Conservation (phyloP, 192 early-diverging fungal genomes). For the Coemansia sp. region DNA sequence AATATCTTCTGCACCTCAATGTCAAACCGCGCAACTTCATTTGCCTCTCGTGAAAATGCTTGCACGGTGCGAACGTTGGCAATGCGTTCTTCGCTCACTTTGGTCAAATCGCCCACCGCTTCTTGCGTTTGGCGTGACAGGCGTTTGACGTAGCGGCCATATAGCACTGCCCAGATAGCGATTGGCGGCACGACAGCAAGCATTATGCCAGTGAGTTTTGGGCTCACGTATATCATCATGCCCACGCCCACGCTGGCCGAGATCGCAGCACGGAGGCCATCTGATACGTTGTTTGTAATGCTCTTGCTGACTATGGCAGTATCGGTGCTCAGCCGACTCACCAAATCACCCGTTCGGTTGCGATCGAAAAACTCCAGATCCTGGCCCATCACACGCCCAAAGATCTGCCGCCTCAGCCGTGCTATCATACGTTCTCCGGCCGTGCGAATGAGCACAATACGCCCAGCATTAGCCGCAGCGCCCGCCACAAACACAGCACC, state of each 20-base stretch:
- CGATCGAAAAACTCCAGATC: conserved; percentile 65
- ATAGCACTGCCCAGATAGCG: conserved; percentile 64
- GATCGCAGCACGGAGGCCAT: conserved; percentile 63
- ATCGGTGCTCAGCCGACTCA: conserved; percentile 74
- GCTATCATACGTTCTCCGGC: conserved; percentile 61
- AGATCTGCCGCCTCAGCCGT: conserved; percentile 54
- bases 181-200: conserved; percentile 72
- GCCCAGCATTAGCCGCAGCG: conserved; percentile 57
- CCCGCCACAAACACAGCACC: conserved; percentile 55
- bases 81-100: conserved; percentile 65
- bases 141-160: conserved; percentile 63
- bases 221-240: conserved; percentile 70
- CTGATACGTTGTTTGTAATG: conserved; percentile 70
- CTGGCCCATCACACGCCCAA: conserved; percentile 56
- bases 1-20: conserved; percentile 40
- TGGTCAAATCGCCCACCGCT: conserved; percentile 63
- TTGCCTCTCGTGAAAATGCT: conserved; percentile 47
- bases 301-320: conserved; percentile 73
- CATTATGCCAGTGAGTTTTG: conserved; percentile 67
- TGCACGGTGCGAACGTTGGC: conserved; percentile 55
- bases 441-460: conserved; percentile 58
- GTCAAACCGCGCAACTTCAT: conserved; percentile 40
- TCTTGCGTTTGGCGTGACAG: conserved; percentile 64
- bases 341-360: conserved; percentile 68
- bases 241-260: conserved; percentile 58